Evolutionary conservation across 139 green algal species (phyloP).

Genomic region (Micractinium sp.): DNA sequence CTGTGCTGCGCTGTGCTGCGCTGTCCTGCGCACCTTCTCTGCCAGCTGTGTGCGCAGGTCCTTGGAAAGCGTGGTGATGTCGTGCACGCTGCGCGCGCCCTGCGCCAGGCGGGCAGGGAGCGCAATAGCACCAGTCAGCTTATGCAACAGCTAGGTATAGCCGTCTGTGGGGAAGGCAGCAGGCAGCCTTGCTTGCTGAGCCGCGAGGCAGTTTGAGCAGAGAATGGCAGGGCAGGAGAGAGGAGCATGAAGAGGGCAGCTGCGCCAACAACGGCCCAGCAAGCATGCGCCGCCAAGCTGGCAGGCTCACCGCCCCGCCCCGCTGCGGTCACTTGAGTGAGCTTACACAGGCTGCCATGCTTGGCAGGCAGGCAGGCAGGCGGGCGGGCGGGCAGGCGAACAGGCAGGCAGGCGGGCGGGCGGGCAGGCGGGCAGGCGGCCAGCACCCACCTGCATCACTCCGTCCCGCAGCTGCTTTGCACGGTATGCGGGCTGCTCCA

Average conservation of each 20-base stretch:
- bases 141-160: too few species aligned
- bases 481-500: slow-evolving; percentile 64
- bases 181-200: background rate
- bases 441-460: slow-evolving; percentile 36
- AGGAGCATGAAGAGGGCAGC: background rate
- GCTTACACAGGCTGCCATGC: too few species aligned
- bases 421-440: background rate
- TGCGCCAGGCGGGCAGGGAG: slow-evolving; percentile 31
- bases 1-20: background rate
- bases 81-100: slow-evolving; percentile 57
- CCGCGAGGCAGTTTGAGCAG: background rate
- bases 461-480: slow-evolving; percentile 78
- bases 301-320: too few species aligned
- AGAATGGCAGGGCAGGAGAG: too few species aligned
- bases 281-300: background rate
- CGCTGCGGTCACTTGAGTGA: too few species aligned
- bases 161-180: too few species aligned
- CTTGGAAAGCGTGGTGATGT: slow-evolving; percentile 72
- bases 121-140: too few species aligned
- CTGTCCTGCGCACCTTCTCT: slow-evolving; percentile 23
- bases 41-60: slow-evolving; percentile 59
- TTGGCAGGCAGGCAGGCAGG: background rate
- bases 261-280: too few species aligned
- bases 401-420: too few species aligned
- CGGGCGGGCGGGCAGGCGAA: too few species aligned